Evolutionary conservation across 345 rosid species (phyloP), one percentile per base, ranked within the genome.

Genomic region (Dipteronia sinensis): DNA sequence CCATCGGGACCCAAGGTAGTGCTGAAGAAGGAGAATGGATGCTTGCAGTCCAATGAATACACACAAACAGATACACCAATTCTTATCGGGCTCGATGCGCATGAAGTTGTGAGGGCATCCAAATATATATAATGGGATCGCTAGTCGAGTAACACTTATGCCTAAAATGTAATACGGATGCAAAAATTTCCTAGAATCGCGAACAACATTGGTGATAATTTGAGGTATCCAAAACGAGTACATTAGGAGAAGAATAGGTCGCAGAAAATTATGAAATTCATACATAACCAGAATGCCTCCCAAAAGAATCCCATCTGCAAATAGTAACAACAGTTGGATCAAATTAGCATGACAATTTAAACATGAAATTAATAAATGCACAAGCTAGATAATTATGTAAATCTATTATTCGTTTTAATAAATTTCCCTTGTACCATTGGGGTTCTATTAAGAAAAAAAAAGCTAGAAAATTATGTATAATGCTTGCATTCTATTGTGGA

Each of bases 221-320:
- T 94, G 98, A 49, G 98, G 99, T 83, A 94, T 85, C 99, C 99
- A 96, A 78, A 94, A 96, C 71, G 97, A 92, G 84, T 96, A 92
- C 85, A 92, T 82, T 25, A 96, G 85, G 64, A 96, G 90, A 68
- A 94, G 98, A 74, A 96, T 84, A 40, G 87, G 93, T 55, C 88
- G 89, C 80, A 96, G 85, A 83, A 85, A 91, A 74, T 89, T 87
- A 77, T 91, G 99, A 86, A 94, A 91, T 89, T 94, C 94, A 0
- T 94, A 96, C 97, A 96, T 92, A 78, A 96, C 75, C 87, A 94
- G 82, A 85, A 96, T 92, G 86, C 99, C 99, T 80, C 98, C 98
- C 85, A 94, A 87, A 77, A 96, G 99, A 85, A 94, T 89, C 67
- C 99, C 99, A 89, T 96, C 99, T 96, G 93, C 87, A 81, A 70